phyloP scores from a whole-genome alignment of 768 basidiomycete species.

The Collybia mongolica region DNA sequence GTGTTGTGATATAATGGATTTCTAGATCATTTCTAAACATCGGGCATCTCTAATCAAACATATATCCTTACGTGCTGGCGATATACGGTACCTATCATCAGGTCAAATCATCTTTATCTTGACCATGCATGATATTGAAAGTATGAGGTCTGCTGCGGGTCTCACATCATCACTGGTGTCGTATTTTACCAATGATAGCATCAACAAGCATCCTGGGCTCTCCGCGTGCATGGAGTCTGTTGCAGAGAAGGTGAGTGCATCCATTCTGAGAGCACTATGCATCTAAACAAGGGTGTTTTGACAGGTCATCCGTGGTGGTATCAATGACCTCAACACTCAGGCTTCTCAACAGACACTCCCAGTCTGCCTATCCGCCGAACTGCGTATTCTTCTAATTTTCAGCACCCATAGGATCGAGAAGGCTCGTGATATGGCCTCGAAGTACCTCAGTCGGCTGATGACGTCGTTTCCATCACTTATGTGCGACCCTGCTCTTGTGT shows the following conservation, averaged over 20 bases:
- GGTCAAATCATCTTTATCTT: conserved; percentile 86
- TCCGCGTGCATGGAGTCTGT: conserved; percentile 81
- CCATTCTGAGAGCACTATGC: too few relatives aligned
- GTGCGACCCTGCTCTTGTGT: conserved; percentile 87
- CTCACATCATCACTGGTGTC: conserved; percentile 78
- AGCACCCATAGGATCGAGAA: conserved; percentile 84
- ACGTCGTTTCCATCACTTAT: conserved; percentile 92
- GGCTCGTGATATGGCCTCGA: conserved; percentile 78
- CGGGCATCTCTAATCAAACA: conserved; percentile 60
- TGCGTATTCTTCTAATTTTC: conserved; percentile 70
- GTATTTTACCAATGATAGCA: conserved; percentile 85
- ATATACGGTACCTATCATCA: conserved; percentile 72
- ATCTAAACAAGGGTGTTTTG: too few relatives aligned
- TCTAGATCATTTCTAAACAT: conserved; percentile 70
- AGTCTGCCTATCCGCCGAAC: conserved; percentile 62
- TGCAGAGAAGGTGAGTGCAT: conserved; percentile 67
- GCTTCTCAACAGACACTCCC: conserved; percentile 83
- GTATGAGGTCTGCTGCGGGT: conserved; percentile 78
- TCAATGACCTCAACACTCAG: conserved; percentile 67
- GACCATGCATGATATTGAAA: conserved; percentile 86
- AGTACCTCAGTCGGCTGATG: conserved; percentile 82
- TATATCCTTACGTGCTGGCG: conserved; percentile 62
- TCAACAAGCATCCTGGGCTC: conserved; percentile 71
- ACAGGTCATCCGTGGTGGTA: conserved; percentile 78
- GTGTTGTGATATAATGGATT: not conserved